Evolutionary conservation across 2,329 filamentous ascomycete genomes (phyloP).

Genomic region (Fusarium tanahbumbuense): DNA sequence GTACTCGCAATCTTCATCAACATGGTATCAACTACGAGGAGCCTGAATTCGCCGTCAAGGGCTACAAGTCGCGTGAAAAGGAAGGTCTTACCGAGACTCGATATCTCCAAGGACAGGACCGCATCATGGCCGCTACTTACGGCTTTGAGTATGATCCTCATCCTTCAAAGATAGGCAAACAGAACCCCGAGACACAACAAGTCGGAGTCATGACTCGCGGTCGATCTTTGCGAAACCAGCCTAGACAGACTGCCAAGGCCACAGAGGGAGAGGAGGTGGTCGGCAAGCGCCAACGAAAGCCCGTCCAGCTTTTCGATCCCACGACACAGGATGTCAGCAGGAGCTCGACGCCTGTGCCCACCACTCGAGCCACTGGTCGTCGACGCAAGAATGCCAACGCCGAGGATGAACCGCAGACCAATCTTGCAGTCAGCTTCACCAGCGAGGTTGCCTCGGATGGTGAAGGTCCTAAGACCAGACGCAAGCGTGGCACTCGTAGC

Average conservation of each 20-base stretch:
- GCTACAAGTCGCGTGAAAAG: conserved; percentile 60
- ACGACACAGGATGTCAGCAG: conserved; percentile 64
- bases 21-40: conserved; percentile 59
- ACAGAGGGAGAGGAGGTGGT: conserved; percentile 64
- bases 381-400: conserved; percentile 49
- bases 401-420: conserved; percentile 46
- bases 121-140: conserved; percentile 69
- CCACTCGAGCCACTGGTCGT: conserved; percentile 46
- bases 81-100: conserved; percentile 59
- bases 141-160: conserved; percentile 71
- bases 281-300: conserved; percentile 66
- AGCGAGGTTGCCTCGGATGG: conserved; percentile 50
- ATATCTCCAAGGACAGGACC: conserved; percentile 65
- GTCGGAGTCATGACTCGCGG: conserved; percentile 63
- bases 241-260: conserved; percentile 68
- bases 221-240: conserved; percentile 67
- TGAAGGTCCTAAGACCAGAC: conserved; percentile 48
- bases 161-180: conserved; percentile 66
- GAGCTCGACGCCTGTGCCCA: conserved; percentile 61
- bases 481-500: conserved; percentile 47
- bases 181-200: conserved; percentile 67
- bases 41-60: conserved; percentile 66
- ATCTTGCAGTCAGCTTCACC: conserved; percentile 50
- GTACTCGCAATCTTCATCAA: conserved; percentile 56
- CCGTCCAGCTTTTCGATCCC: conserved; percentile 63